These are phyloP conservation scores for Tolypocladium endophyticum DNA, from an alignment of 2,329 filamentous ascomycete species.

Conservation along the genomic window DNA sequence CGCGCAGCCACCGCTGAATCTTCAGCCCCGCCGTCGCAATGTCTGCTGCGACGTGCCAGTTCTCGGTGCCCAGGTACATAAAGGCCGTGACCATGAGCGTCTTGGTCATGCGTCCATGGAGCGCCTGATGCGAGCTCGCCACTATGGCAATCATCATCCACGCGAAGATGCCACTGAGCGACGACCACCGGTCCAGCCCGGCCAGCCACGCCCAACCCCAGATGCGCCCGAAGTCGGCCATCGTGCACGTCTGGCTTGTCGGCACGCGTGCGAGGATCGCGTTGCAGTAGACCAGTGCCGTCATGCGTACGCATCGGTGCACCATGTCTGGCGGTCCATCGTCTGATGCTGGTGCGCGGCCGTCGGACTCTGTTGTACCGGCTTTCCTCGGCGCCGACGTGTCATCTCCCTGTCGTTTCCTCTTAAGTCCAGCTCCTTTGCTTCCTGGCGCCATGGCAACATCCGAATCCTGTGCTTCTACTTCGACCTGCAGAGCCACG, in stretches of 20 bases:
- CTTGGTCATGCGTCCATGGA: conserved; percentile 34
- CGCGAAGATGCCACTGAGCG: conserved; percentile 35
- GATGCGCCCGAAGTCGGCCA: conserved; percentile 28
- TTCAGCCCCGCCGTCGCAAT: conserved; percentile 24
- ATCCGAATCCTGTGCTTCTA: neutral
- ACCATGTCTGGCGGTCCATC: conserved; percentile 26
- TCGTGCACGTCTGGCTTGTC: conserved; percentile 27
- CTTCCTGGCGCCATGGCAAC: neutral
- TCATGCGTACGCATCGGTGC: conserved; percentile 34
- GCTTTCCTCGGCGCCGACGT: conserved; percentile 3
- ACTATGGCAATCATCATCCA: conserved; percentile 35
- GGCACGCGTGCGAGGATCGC: conserved; percentile 32
- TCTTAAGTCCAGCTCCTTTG: conserved; percentile 2
- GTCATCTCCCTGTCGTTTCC: conserved; percentile 6
- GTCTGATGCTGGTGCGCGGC: conserved; percentile 3
- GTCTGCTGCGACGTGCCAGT: conserved; percentile 33
- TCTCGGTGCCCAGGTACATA: conserved; percentile 35
- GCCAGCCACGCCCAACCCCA: conserved; percentile 39
- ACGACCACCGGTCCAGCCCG: conserved; percentile 33
- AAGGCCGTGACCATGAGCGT: conserved; percentile 31
- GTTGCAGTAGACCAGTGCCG: conserved; percentile 36
- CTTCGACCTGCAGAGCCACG: conserved; percentile 8
- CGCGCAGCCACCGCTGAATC: conserved; percentile 31
- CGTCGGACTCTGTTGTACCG: conserved; percentile 1
- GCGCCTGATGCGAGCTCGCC: conserved; percentile 25